phyloP scores from a whole-genome alignment of 441 rosid species.

The Populus hybrid region DNA sequence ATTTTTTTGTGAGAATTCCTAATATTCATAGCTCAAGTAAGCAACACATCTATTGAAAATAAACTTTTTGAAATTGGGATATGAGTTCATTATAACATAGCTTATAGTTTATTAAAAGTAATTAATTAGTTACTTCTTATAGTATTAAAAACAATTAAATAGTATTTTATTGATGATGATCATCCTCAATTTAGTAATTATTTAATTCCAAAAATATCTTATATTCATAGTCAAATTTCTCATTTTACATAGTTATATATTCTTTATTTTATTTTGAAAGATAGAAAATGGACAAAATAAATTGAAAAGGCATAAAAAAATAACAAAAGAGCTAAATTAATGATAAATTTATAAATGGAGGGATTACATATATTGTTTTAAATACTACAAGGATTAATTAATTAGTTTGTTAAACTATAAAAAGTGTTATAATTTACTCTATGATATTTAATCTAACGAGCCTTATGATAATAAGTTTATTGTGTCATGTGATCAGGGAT shows the following conservation, averaged over 20 bases:
- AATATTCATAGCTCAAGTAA: not conserved
- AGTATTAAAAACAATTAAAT: no score
- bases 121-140: not conserved
- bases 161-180: no score
- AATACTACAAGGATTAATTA: not conserved
- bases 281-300: not conserved
- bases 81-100: not conserved
- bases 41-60: no score
- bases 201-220: not conserved
- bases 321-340: not conserved
- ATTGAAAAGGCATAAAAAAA: not conserved
- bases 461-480: no score
- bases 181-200: no score
- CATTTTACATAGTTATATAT: no score
- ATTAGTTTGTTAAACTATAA: not conserved
- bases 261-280: not conserved
- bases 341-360: not conserved
- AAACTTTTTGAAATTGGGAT: not conserved
- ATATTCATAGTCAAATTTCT: not conserved
- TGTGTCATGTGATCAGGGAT: no score
- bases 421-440: not conserved
- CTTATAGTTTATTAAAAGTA: not conserved
- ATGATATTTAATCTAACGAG: not conserved
- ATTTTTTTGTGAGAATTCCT: not conserved
- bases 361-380: not conserved